Conservation (phyloP, 192 early-diverging fungal species). For the Gonapodya prolifera region DNA sequence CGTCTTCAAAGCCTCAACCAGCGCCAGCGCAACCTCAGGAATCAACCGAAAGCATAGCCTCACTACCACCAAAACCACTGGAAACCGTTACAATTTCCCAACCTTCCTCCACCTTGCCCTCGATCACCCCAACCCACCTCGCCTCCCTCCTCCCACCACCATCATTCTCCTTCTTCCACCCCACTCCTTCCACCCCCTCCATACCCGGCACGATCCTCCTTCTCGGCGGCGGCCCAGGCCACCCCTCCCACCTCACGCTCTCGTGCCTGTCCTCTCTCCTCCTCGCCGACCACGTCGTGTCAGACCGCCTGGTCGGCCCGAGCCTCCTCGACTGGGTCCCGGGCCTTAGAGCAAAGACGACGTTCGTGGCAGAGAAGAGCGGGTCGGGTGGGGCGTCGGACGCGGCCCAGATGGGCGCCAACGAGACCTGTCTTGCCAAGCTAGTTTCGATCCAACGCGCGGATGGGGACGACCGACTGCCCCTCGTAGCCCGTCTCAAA, state of each 20-base stretch:
- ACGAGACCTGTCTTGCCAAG: slow-evolving; percentile 52
- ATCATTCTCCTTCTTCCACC: no score
- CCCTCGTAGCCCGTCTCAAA: slow-evolving; percentile 72
- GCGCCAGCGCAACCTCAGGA: no score
- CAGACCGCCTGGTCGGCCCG: slow-evolving; percentile 38
- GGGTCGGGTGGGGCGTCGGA: slow-evolving; percentile 44
- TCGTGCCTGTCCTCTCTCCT: slow-evolving; percentile 45
- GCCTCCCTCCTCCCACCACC: no score
- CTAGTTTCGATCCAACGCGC: not conserved
- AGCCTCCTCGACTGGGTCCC: slow-evolving; percentile 47
- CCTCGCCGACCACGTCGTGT: slow-evolving; percentile 67
- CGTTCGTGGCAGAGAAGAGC: slow-evolving; percentile 4
- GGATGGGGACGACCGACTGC: no score
- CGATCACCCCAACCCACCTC: no score
- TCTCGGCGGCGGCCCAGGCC: slow-evolving; percentile 74
- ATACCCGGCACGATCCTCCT: slow-evolving; percentile 49
- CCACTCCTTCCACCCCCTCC: no score
- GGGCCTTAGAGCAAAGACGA: slow-evolving; percentile 35
- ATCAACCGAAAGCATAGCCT: no score
- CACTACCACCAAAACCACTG: no score
- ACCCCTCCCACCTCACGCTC: slow-evolving; percentile 64
- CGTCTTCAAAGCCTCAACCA: no score
- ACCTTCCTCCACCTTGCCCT: no score
- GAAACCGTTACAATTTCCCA: no score
- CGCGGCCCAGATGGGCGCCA: slow-evolving; percentile 61